phyloP scores from a whole-genome alignment of 2,329 filamentous ascomycete species.

The Torrubiellomyces zombiae region DNA sequence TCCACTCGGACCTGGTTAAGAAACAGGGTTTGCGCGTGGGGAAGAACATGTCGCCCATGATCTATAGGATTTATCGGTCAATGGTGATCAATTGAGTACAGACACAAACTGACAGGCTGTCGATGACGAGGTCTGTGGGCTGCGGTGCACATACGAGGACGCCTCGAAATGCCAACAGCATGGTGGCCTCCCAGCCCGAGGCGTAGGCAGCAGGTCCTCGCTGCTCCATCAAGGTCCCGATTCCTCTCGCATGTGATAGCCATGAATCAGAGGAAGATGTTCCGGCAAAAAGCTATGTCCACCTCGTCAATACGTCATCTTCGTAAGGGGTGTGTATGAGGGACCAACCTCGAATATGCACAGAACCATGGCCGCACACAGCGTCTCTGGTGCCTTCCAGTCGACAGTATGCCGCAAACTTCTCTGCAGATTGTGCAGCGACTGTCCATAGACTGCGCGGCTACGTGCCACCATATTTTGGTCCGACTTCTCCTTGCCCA shows the following conservation, averaged over 20 bases:
- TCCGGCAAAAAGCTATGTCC: conserved; percentile 23
- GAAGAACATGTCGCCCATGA: conserved; percentile 22
- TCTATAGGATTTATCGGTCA: too few relatives aligned
- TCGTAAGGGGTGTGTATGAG: conserved; percentile 2
- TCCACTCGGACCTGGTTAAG: conserved; percentile 19
- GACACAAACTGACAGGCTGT: background rate
- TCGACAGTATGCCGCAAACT: conserved; percentile 19
- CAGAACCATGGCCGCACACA: conserved; percentile 23
- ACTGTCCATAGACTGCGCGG: conserved; percentile 20
- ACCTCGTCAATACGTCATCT: conserved; percentile 6
- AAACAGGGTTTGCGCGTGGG: conserved; percentile 18
- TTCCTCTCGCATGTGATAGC: conserved; percentile 22
- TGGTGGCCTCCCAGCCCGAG: conserved; percentile 18
- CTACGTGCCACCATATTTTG: conserved; percentile 15
- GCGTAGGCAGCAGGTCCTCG: conserved; percentile 19
- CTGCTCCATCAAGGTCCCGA: conserved; percentile 20
- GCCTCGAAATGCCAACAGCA: conserved; percentile 20
- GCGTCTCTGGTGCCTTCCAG: conserved; percentile 23
- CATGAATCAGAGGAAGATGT: conserved; percentile 18
- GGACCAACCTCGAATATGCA: conserved; percentile 20
- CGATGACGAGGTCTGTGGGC: background rate
- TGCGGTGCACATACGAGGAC: conserved; percentile 16
- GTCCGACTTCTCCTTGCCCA: conserved; percentile 17
- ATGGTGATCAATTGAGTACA: too few relatives aligned
- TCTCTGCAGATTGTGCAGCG: conserved; percentile 17